Evolutionary conservation across 2,329 filamentous ascomycete genomes (phyloP).

Genomic region (Arthrobotrys musiformis): DNA sequence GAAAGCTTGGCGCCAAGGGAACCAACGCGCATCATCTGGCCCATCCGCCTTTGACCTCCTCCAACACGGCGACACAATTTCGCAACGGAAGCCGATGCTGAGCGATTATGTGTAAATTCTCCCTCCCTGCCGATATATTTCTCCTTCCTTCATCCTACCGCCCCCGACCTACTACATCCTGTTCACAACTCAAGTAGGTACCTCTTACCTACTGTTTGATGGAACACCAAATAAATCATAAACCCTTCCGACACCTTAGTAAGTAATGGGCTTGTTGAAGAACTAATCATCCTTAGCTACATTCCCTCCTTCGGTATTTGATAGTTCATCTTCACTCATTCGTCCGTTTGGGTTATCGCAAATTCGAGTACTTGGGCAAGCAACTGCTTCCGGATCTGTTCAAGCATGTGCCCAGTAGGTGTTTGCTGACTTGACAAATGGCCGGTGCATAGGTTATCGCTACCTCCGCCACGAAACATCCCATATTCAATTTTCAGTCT

Average conservation of each 20-base stretch:
- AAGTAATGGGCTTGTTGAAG: no score
- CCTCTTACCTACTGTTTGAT: no score
- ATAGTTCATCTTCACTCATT: no score
- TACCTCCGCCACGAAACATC: neutral
- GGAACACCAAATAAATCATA: no score
- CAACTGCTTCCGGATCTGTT: no score
- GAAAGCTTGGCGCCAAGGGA: slow-evolving; percentile 1
- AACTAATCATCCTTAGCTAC: no score
- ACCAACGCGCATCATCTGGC: slow-evolving; percentile 2
- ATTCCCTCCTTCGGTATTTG: no score
- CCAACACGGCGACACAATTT: neutral
- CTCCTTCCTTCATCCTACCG: neutral
- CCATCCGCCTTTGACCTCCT: neutral
- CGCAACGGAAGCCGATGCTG: neutral
- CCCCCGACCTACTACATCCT: neutral
- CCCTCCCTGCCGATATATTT: no score
- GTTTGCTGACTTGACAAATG: neutral
- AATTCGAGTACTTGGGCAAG: neutral
- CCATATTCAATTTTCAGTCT: neutral
- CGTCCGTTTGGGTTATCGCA: neutral
- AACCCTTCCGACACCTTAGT: no score
- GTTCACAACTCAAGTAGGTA: no score
- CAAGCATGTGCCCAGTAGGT: no score
- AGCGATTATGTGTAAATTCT: neutral
- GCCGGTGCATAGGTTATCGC: no score